phyloP scores from a whole-genome alignment of 2,329 filamentous ascomycete species.

The Botrytis fragariae region DNA sequence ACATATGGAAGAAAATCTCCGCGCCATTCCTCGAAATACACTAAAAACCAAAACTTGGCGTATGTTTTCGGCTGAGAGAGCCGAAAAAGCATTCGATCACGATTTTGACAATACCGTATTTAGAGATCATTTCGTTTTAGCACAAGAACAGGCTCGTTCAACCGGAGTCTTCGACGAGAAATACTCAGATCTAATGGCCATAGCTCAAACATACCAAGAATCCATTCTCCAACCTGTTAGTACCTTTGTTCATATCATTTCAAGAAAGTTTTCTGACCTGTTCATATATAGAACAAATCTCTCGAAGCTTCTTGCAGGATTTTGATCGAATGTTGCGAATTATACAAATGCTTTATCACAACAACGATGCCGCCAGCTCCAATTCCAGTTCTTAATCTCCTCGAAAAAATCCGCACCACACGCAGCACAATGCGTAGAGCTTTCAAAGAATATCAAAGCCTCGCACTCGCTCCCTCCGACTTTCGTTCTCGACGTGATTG shows the following conservation, averaged over 20 bases:
- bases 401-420: constrained; percentile 23
- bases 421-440: constrained; percentile 24
- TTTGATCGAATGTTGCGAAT: constrained; percentile 23
- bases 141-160: constrained; percentile 17
- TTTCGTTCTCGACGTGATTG: constrained; percentile 22
- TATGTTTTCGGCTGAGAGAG: constrained; percentile 14
- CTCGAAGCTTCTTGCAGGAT: constrained; percentile 24
- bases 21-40: constrained; percentile 13
- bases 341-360: constrained; percentile 25
- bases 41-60: constrained; percentile 23
- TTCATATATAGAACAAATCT: constrained; percentile 20
- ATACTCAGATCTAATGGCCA: constrained; percentile 11
- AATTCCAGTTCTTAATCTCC: constrained; percentile 19
- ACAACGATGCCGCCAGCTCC: not conserved
- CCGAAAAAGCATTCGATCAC: constrained; percentile 5
- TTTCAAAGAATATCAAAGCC: constrained; percentile 23
- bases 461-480: constrained; percentile 23
- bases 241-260: not conserved
- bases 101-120: constrained; percentile 19
- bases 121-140: constrained; percentile 17
- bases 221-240: constrained; percentile 14
- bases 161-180: constrained; percentile 10
- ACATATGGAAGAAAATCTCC: constrained; percentile 24
- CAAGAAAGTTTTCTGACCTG: not conserved
- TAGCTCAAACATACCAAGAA: constrained; percentile 19